phyloP scores from a whole-genome alignment of 257 asterid genomes.

The Ajuga chamaepitys region DNA sequence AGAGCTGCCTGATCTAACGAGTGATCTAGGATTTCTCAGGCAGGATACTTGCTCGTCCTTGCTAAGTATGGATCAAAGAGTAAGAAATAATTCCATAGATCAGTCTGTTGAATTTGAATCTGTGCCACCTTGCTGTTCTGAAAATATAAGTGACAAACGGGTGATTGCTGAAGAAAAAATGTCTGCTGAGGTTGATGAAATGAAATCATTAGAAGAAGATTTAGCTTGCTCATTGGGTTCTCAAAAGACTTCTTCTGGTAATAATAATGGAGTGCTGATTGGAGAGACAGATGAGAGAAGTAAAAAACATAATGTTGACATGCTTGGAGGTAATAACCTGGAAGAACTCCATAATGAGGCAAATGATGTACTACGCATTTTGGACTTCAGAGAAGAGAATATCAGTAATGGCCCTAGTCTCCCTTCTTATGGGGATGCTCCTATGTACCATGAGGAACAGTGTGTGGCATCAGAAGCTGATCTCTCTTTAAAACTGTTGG shows the following conservation, averaged over 20 bases:
- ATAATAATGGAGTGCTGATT: not conserved
- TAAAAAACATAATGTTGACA: conserved; percentile 6
- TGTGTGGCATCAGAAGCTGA: conserved; percentile 13
- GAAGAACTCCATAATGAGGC: conserved; percentile 10
- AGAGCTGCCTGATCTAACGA: not conserved
- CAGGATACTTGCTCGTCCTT: conserved; percentile 3
- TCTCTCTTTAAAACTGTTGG: conserved; percentile 12
- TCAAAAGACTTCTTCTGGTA: conserved; percentile 2
- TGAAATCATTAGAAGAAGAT: conserved; percentile 20
- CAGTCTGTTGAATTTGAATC: conserved; percentile 18
- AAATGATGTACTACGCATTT: not conserved
- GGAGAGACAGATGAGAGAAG: conserved; percentile 13
- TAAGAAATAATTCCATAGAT: conserved; percentile 4
- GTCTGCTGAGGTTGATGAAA: conserved; percentile 20
- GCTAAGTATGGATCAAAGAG: not conserved
- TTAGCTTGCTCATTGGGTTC: conserved; percentile 14
- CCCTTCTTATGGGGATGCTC: not conserved
- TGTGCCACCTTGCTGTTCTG: conserved; percentile 1
- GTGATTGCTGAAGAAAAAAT: conserved; percentile 16
- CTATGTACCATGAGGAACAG: conserved; percentile 14
- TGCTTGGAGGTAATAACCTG: not conserved
- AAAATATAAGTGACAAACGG: conserved; percentile 20
- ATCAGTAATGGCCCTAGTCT: not conserved
- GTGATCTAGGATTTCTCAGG: conserved; percentile 1
- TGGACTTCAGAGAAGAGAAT: conserved; percentile 5